Evolutionary conservation across 768 basidiomycete species (phyloP).

Genomic region (Tylopilus sp.): DNA sequence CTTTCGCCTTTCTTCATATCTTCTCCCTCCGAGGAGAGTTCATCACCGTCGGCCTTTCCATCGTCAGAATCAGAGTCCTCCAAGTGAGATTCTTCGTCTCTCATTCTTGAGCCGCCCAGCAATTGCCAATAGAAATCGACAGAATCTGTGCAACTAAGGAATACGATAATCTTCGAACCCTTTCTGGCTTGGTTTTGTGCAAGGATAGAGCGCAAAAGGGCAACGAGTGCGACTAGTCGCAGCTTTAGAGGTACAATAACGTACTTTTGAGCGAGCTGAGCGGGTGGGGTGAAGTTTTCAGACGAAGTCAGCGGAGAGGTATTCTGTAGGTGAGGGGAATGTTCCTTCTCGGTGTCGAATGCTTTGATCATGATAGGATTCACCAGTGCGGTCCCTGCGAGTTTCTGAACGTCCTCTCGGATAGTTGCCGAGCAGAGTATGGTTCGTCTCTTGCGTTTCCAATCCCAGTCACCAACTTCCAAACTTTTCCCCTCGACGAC

Average conservation of each 20-base stretch:
- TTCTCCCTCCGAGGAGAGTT: constrained; percentile 24
- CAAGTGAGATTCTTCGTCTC: constrained; percentile 27
- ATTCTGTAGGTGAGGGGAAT: constrained; percentile 12
- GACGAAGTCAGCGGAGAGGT: constrained; percentile 20
- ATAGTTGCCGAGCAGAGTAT: constrained; percentile 97
- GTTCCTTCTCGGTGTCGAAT: constrained; percentile 44
- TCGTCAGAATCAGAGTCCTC: constrained; percentile 24
- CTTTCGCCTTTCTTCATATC: constrained; percentile 27
- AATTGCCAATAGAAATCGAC: constrained; percentile 96
- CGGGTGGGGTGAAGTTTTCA: constrained; percentile 86
- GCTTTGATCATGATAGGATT: constrained; percentile 85
- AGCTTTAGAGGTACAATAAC: constrained; percentile 88
- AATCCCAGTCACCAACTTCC: constrained; percentile 86
- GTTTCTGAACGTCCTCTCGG: constrained; percentile 88
- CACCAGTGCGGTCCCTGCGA: constrained; percentile 78
- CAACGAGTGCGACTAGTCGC: constrained; percentile 86
- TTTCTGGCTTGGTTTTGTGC: constrained; percentile 51
- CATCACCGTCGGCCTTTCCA: constrained; percentile 26
- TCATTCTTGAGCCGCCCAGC: constrained; percentile 72
- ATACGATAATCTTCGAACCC: constrained; percentile 83
- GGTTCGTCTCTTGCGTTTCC: constrained; percentile 73
- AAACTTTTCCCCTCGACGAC: constrained; percentile 60
- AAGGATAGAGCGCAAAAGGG: constrained; percentile 79
- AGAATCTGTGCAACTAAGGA: constrained; percentile 95
- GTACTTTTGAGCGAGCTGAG: constrained; percentile 90